These are phyloP conservation scores for Lippia alba DNA, from an alignment of 305 asterid genomes.

Conservation along the genomic window DNA sequence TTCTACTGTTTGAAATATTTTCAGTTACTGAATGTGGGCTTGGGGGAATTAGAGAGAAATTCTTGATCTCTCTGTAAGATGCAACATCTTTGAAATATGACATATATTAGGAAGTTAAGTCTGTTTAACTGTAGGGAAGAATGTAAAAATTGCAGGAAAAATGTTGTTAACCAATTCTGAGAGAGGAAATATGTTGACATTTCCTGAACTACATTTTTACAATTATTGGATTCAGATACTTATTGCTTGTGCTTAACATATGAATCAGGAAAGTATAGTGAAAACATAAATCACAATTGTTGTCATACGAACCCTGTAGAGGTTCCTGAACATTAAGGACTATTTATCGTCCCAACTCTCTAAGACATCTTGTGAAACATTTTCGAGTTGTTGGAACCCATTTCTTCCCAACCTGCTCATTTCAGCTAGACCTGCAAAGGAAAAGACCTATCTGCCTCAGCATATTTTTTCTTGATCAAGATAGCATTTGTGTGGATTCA, in stretches of 20 bases:
- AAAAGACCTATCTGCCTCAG: conserved; percentile 27
- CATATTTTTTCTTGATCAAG: background rate
- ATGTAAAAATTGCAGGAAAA: background rate
- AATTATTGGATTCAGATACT: background rate
- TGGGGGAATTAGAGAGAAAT: background rate
- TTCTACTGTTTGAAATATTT: conserved; percentile 28
- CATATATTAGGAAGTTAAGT: background rate
- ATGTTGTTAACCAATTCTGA: background rate
- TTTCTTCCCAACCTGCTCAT: conserved; percentile 59
- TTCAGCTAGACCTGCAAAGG: conserved; percentile 65
- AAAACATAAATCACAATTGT: too few species aligned
- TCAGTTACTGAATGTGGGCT: conserved; percentile 9
- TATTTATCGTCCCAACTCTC: conserved; percentile 47
- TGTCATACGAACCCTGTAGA: background rate
- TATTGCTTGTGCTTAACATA: background rate
- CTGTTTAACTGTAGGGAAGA: background rate
- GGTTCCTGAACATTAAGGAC: conserved; percentile 1
- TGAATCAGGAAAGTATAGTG: background rate
- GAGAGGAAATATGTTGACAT: background rate
- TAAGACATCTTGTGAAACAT: conserved; percentile 38
- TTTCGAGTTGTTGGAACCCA: conserved; percentile 42
- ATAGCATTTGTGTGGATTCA: background rate
- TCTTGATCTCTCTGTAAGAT: conserved; percentile 15
- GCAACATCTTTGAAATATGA: conserved; percentile 14
- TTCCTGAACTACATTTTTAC: background rate